Conservation (phyloP, 1,284 basidiomycete species). For the Boletellus deceptivus region DNA sequence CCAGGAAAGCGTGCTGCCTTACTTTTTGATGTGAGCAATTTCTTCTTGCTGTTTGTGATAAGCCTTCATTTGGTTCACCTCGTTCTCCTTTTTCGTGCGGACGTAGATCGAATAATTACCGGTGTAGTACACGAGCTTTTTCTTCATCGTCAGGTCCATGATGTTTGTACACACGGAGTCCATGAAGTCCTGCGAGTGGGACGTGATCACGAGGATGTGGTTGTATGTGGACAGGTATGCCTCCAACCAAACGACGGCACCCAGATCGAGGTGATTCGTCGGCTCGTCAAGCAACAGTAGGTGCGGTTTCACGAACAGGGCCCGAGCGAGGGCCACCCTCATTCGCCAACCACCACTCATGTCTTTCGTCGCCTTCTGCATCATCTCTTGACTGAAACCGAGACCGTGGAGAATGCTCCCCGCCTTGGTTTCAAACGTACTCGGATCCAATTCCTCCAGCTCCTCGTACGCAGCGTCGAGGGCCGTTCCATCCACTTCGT, state of each 20-base stretch:
- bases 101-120: conserved; percentile 98
- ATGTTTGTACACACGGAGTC: conserved; percentile 96
- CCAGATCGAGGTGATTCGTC: conserved; percentile 90
- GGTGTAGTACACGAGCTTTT: conserved; percentile 89
- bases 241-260: conserved; percentile 98
- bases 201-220: conserved; percentile 95
- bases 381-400: conserved; percentile 90
- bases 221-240: conserved; percentile 98
- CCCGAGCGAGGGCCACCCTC: conserved; percentile 95
- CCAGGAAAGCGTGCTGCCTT: conserved; percentile 24
- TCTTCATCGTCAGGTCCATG: conserved; percentile 91
- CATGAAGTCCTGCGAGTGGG: conserved; percentile 99
- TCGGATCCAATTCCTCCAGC: conserved; percentile 95
- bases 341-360: conserved; percentile 99
- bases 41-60: conserved; percentile 98
- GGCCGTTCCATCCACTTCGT: conserved; percentile 85
- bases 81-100: conserved; percentile 94
- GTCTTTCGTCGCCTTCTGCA: conserved; percentile 96
- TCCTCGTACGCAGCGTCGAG: conserved; percentile 92
- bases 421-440: conserved; percentile 94
- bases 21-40: conserved; percentile 97
- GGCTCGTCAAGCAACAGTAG: conserved; percentile 89
- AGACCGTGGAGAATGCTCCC: conserved; percentile 96
- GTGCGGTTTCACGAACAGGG: conserved; percentile 96
- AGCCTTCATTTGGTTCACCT: conserved; percentile 99